Evolutionary conservation across 306 rosid genomes (phyloP).

Genomic region (Malus asiatica): DNA sequence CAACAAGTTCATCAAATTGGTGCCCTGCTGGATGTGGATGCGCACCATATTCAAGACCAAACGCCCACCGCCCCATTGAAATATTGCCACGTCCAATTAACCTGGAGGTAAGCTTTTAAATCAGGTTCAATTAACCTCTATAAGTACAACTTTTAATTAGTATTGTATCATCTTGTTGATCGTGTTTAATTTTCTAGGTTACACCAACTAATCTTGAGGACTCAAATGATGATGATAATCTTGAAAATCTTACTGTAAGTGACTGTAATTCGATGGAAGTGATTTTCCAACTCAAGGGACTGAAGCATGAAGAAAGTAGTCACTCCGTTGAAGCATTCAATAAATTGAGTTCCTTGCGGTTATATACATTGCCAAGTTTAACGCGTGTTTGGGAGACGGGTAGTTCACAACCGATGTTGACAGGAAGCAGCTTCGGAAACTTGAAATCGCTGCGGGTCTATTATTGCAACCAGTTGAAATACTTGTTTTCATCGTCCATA

Average conservation of each 20-base stretch:
- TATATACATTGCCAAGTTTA: accelerated
- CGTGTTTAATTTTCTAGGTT: background rate
- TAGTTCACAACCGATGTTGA: background rate
- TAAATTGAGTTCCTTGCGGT: accelerated
- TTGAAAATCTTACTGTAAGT: accelerated
- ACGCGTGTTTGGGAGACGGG: background rate
- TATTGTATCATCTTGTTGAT: background rate
- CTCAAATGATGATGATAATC: background rate
- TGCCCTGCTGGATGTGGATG: background rate
- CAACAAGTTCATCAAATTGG: background rate
- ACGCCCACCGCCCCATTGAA: background rate
- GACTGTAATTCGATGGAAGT: accelerated
- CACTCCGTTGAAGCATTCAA: background rate
- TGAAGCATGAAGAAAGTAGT: background rate
- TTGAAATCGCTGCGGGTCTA: accelerated
- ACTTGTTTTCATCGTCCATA: background rate
- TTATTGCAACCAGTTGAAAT: accelerated
- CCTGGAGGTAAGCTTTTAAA: background rate
- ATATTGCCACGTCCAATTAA: background rate
- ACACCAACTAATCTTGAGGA: background rate
- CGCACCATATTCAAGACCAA: background rate
- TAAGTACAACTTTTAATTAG: no score
- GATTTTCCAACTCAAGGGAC: background rate
- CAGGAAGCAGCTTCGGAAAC: background rate
- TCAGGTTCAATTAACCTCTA: no score